Base-by-base conservation (phyloP, 2,329 filamentous ascomycete genomes). In the Plectosphaerella sp. region DNA sequence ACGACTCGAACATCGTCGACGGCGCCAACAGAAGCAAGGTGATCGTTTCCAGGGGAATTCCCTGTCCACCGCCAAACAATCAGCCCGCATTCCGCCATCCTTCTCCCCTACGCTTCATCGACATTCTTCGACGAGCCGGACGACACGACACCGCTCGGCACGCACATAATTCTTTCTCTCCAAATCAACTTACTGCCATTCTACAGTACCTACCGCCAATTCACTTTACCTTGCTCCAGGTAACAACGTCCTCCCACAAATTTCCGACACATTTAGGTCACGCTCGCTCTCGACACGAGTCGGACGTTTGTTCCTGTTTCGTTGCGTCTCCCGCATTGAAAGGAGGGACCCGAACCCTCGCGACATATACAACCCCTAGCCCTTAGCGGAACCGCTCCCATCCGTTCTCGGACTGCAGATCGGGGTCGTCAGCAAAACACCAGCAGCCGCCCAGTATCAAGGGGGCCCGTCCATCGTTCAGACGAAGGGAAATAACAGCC, bases 361-460 rank as follows among this genome's bases (percentile, higher is more conserved):
- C 18, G 22, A 10, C 43, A 46, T 15, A 15, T 47, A 33, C 45
- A n/a, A 20, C 41, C 18, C 41, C n/a, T 45, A 25, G 9, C 45
- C 43, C 45, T 18, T 33, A 16, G 33, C 45, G 45, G 45, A 47
- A 47, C 24, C 14, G 24, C 24, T 18, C 45, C 14, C 18, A 28
- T 28, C 45, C 45, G 45, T 35, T 28, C 45, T 47, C 45, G 45
- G 33, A 47, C 45, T 35, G 45, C 45, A 47, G 45, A 47, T 47
- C 45, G 45, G 33, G 24, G 24, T 8, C 8, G 28, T 12, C 28
- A 33, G 28, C 28, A 33, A 33, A 33, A 33, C 28, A 33, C 28
- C 28, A 16, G 16, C 20, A 11, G 45, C 45, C 24, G 28, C 45
- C 18, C 24, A 47, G 45, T 24, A 47, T 8, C 18, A 43, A 22